Conservation (phyloP, 768 basidiomycete species). For the Lactifluus hygrophoroides region DNA sequence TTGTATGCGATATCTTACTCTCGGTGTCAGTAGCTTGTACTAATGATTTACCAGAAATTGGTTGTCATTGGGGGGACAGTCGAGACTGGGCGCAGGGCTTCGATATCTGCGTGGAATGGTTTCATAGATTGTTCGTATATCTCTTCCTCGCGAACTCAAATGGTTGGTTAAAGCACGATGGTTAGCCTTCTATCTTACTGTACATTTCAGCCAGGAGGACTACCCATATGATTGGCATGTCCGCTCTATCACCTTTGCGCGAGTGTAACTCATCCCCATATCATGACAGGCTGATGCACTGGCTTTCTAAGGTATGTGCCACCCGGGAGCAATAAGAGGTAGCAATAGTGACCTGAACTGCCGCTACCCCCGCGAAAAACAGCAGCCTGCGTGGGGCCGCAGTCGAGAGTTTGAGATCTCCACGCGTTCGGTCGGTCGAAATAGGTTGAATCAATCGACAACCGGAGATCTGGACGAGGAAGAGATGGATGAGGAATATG, state of each 20-base stretch:
- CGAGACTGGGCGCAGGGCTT: slow-evolving; percentile 74
- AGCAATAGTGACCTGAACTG: background rate
- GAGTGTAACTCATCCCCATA: slow-evolving; percentile 4
- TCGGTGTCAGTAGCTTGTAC: background rate
- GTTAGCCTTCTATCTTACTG: slow-evolving; percentile 79
- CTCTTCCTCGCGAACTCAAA: background rate
- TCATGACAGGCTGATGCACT: slow-evolving; percentile 71
- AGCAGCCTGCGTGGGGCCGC: slow-evolving; percentile 89
- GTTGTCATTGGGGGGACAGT: slow-evolving; percentile 87
- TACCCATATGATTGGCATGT: slow-evolving; percentile 77
- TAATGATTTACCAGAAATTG: slow-evolving; percentile 51
- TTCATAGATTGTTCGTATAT: slow-evolving; percentile 69
- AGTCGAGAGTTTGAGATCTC: slow-evolving; percentile 88
- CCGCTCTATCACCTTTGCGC: background rate
- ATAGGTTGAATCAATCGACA: slow-evolving; percentile 55
- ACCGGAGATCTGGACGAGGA: slow-evolving; percentile 75
- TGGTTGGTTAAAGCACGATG: slow-evolving; percentile 12
- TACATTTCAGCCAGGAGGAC: slow-evolving; percentile 82
- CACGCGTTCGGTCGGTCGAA: slow-evolving; percentile 61
- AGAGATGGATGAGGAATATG: slow-evolving; percentile 47
- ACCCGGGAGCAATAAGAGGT: slow-evolving; percentile 1
- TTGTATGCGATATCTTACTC: slow-evolving; percentile 37
- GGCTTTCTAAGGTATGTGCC: slow-evolving; percentile 64
- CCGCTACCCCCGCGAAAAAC: slow-evolving; percentile 17
- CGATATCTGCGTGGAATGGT: slow-evolving; percentile 81